Evolutionary conservation across 163 green algal species (phyloP).

Genomic region (Dunaliella salina): DNA sequence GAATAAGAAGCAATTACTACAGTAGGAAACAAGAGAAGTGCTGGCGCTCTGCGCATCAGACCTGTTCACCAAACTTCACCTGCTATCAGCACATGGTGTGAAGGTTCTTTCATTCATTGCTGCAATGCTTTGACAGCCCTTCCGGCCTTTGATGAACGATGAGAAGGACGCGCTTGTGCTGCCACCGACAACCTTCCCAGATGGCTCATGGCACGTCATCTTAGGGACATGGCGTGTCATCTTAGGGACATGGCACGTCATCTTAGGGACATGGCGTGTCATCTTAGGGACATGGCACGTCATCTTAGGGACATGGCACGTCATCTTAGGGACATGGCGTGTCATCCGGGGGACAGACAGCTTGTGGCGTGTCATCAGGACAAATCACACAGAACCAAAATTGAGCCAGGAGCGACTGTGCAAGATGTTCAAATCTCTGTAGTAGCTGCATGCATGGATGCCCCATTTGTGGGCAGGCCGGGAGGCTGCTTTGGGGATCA

Average conservation of each 20-base stretch:
- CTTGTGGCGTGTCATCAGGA: background rate
- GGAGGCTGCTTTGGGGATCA: background rate
- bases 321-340: too few species aligned
- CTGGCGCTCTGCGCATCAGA: too few species aligned
- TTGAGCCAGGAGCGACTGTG: too few species aligned
- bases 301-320: too few species aligned
- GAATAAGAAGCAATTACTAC: too few species aligned
- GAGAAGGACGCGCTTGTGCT: background rate
- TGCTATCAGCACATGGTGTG: background rate
- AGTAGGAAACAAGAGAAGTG: too few species aligned
- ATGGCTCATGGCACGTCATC: background rate
- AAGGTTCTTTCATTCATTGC: background rate
- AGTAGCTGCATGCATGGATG: background rate
- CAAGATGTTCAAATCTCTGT: background rate
- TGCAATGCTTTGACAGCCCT: background rate
- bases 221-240: too few species aligned
- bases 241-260: too few species aligned
- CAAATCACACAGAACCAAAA: too few species aligned
- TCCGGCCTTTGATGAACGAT: background rate
- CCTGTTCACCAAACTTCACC: background rate
- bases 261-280: too few species aligned
- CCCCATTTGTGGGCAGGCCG: background rate
- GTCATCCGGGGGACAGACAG: too few species aligned
- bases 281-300: too few species aligned
- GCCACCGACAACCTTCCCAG: background rate